Evolutionary conservation across 805 yeast species (phyloP), one percentile per base, ranked within the genome.

Genomic region (Candida endomychidarum): DNA sequence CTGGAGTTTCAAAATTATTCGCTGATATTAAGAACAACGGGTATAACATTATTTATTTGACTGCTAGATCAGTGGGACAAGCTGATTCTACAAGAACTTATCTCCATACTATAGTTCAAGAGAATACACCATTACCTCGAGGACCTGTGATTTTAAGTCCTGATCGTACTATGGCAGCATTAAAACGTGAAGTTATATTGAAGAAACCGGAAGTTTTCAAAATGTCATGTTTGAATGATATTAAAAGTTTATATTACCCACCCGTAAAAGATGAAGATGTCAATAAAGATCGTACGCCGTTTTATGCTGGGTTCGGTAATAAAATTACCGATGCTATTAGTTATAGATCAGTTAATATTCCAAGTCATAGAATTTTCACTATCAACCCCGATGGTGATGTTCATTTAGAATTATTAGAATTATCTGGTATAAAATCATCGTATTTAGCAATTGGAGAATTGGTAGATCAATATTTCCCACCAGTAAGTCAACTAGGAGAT

Each of bases 141-240:
- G 99, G 99, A 0, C 99, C 99, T 0, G 99, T 93, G 9, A 88
- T 93, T 30, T 66, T 93, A 37, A 86, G 96, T 24, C 99, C 99
- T 0, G 99, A 93, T 63, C 65, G 99, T 51, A 91, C 98, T 0
- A 87, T 93, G 69, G 98, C 98, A 3, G 99, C 99, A 0, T 66
- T 93, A 40, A 77, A 78, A 52, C 74, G 99, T 47, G 99, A 93
- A 58, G 95, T 93, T 19, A 91, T 93, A 33, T 65, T 91, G 56
- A 87, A 90, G 50, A 91, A 91, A 57, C 99, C 99, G 0, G 98
- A 93, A 61, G 93, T 93, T n/a, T 93, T 93, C 72, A 93, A 93
- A 56, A 93, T 93, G 90, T 96, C 99, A 1, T 91, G 98, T 61
- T 68, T 93, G 45, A 80, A 83, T 40, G 99, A 93, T 65, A 81